Evolutionary conservation across 148 eudicot species (phyloP), one percentile per base, ranked within the genome.

Genomic region (Fallopia convolvulus): DNA sequence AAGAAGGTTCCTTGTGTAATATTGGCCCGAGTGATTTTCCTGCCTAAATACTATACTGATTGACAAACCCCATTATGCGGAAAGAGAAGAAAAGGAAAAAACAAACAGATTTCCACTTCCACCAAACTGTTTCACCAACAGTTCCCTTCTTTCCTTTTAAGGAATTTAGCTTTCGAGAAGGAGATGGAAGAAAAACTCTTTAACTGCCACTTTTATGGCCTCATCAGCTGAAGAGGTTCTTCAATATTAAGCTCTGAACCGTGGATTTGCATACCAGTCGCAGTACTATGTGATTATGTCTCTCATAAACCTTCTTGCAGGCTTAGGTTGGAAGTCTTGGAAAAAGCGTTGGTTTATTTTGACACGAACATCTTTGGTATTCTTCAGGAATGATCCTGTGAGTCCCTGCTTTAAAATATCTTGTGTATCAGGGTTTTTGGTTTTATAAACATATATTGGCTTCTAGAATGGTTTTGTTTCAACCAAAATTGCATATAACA

Each of bases 321-420:
- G 99, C 26, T 80, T 96, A 84, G 99, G 99, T 49, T 96, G 99
- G 99, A 96, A 90, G 82, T 93, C 95, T 70, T 96, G 99, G 99
- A 96, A 96, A 80, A 96, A 96, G 83, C 94, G 99, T 61, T 96
- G 99, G 99, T 93, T 96, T 81, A 96, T 96, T 84, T 88, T 96
- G 74, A 96, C 98, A 17, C 94, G 98, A 26, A 91, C 98, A 74
- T 93, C 99, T 41, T 83, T 96, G 85, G 99, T 96, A 36, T 96
- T 96, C 83, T 96, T 96, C 82, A 96, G 91, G 90, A 91, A 89
- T 84, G 99, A 96, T 82, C 99, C 99, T 26, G 99, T 96, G 79
- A 87, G 99, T 81, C 61, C 75, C 46, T 32, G 75, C 63, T 70
- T 36, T 14, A 65, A n/a, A 36, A 39, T 55, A 39, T 75, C 15